Conservation (phyloP, 495 filamentous ascomycete species). For the Massariosphaeria phaeospora region DNA sequence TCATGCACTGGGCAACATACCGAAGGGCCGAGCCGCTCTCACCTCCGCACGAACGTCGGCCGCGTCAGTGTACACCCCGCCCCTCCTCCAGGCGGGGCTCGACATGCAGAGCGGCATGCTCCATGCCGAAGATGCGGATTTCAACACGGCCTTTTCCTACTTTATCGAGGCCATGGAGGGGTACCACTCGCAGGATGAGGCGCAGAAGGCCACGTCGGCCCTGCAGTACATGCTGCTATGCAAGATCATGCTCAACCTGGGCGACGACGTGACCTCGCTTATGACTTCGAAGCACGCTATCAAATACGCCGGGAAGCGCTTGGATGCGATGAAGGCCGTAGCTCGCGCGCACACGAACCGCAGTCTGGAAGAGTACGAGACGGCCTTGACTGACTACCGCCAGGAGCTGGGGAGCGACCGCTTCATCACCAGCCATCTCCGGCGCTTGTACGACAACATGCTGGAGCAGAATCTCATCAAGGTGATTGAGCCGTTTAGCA, state of each 20-base stretch:
- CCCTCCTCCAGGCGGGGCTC: conserved; percentile 86
- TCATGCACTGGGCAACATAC: conserved; percentile 92
- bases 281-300: conserved; percentile 92
- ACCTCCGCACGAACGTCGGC: conserved; percentile 91
- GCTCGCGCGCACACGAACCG: conserved; percentile 92
- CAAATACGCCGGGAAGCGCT: conserved; percentile 87
- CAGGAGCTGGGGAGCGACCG: conserved; percentile 87
- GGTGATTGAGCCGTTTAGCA: conserved; percentile 96
- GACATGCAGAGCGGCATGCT: conserved; percentile 99
- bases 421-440: conserved; percentile 93
- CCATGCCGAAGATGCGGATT: conserved; percentile 97
- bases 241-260: conserved; percentile 98
- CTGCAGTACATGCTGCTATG: conserved; percentile 99
- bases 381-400: conserved; percentile 78
- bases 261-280: conserved; percentile 88
- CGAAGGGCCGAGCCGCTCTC: conserved; percentile 91
- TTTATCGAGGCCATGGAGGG: conserved; percentile 98
- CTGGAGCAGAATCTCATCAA: conserved; percentile 98
- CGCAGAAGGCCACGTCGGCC: conserved; percentile 76
- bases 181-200: conserved; percentile 87
- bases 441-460: conserved; percentile 94
- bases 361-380: conserved; percentile 92
- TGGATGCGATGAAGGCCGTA: conserved; percentile 98
- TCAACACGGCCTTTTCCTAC: conserved; percentile 96
- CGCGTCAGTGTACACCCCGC: conserved; percentile 94